Conservation (phyloP, 129 eudicot genomes). For the Helichrysum umbraculigerum region DNA sequence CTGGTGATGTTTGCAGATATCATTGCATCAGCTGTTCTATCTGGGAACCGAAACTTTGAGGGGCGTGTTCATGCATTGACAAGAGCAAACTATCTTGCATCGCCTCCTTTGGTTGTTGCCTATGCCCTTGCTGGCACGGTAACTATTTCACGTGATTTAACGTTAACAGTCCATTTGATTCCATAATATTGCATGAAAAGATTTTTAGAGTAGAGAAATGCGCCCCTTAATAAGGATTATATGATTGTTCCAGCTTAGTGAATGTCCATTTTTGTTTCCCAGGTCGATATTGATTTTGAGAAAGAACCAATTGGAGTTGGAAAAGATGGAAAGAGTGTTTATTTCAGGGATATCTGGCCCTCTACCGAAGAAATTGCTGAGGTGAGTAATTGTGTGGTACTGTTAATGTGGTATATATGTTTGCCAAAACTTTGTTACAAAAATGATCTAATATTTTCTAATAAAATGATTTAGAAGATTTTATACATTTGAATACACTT, state of each 20-base stretch:
- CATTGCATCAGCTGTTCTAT: conserved; percentile 95
- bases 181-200: background rate
- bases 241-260: background rate
- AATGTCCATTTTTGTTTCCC: conserved; percentile 25
- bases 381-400: conserved; percentile 33
- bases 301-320: conserved; percentile 95
- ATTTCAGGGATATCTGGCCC: conserved; percentile 95
- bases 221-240: background rate
- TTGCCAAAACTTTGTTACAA: background rate
- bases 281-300: conserved; percentile 98
- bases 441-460: background rate
- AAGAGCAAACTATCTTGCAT: conserved; percentile 97
- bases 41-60: conserved; percentile 94
- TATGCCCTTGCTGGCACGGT: conserved; percentile 99
- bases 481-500: background rate
- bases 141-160: conserved; percentile 23
- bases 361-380: conserved; percentile 77
- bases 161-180: background rate
- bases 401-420: too few species aligned
- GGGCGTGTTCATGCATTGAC: conserved; percentile 97
- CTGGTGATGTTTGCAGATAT: conserved; percentile 54
- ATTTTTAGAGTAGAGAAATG: background rate
- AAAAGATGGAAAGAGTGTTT: conserved; percentile 86
- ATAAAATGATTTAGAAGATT: background rate
- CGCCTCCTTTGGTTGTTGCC: conserved; percentile 98